Conservation (phyloP, 352 stramenopile species). For the Globisporangium cylindrosporum region DNA sequence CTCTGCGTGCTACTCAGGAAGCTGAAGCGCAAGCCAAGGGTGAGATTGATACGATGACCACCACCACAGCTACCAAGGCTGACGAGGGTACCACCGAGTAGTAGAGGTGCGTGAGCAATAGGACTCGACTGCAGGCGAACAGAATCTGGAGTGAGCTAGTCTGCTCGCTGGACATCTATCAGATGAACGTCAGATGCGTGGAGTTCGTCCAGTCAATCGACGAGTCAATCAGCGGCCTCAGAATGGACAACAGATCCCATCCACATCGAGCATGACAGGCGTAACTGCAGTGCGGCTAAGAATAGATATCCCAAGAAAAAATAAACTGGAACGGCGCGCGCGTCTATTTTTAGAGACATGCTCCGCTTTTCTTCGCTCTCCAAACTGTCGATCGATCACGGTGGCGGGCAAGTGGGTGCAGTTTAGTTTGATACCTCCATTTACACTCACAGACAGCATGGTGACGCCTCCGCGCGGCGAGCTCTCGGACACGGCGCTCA, state of each 20-base stretch:
- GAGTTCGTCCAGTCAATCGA: too few species aligned
- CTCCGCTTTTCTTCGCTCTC: neutral
- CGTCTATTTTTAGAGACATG: too few species aligned
- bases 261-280: neutral
- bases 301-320: neutral
- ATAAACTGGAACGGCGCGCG: neutral
- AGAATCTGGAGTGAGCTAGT: neutral
- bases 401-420: neutral
- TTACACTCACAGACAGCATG: neutral
- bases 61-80: neutral
- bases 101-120: neutral
- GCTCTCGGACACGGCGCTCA: constrained; percentile 58
- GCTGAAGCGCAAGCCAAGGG: neutral
- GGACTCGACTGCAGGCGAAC: neutral
- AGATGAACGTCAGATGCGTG: too few species aligned
- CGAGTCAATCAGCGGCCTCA: too few species aligned
- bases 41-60: neutral
- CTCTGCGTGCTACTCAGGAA: constrained; percentile 14
- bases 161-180: neutral
- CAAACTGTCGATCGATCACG: neutral
- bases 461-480: constrained; percentile 15
- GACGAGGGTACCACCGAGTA: neutral
- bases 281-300: neutral
- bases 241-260: too few species aligned
- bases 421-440: neutral